These are phyloP conservation scores for Ustilago shanxiensis DNA, from an alignment of 1,284 basidiomycete species.

Conservation along the genomic window DNA sequence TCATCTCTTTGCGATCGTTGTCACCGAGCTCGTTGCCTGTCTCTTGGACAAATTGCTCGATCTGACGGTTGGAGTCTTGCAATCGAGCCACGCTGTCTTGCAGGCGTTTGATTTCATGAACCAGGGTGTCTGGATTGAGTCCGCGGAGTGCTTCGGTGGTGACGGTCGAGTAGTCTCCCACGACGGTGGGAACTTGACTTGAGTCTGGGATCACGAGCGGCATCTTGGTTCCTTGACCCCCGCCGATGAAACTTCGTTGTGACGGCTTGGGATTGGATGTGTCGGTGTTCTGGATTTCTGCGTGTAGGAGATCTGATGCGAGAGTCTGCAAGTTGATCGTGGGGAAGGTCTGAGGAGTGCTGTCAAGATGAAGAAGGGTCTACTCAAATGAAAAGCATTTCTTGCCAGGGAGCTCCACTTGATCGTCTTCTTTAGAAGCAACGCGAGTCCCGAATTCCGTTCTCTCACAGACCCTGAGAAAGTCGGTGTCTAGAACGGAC, in stretches of 20 bases:
- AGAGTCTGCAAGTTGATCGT: too few species aligned
- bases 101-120: slow-evolving; percentile 47
- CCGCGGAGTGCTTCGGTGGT: slow-evolving; percentile 38
- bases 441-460: slow-evolving; percentile 2
- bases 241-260: too few species aligned
- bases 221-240: slow-evolving; percentile 12
- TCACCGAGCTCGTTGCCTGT: slow-evolving; percentile 24
- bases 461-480: neutral
- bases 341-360: neutral
- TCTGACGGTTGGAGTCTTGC: slow-evolving; percentile 41
- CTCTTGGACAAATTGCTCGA: slow-evolving; percentile 42
- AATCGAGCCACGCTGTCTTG: slow-evolving; percentile 41
- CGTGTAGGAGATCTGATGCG: too few species aligned
- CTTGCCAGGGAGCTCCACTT: neutral
- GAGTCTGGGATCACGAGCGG: slow-evolving; percentile 47
- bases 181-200: slow-evolving; percentile 36
- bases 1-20: slow-evolving; percentile 38
- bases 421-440: neutral
- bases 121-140: slow-evolving; percentile 42
- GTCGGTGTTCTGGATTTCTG: too few species aligned
- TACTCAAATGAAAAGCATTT: neutral
- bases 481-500: slow-evolving; percentile 7
- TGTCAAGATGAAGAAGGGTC: neutral
- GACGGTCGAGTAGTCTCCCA: slow-evolving; percentile 40
- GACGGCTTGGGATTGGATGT: too few species aligned